Evolutionary conservation across 345 rosid species (phyloP).

Genomic region (Toxicodendron radicans): DNA sequence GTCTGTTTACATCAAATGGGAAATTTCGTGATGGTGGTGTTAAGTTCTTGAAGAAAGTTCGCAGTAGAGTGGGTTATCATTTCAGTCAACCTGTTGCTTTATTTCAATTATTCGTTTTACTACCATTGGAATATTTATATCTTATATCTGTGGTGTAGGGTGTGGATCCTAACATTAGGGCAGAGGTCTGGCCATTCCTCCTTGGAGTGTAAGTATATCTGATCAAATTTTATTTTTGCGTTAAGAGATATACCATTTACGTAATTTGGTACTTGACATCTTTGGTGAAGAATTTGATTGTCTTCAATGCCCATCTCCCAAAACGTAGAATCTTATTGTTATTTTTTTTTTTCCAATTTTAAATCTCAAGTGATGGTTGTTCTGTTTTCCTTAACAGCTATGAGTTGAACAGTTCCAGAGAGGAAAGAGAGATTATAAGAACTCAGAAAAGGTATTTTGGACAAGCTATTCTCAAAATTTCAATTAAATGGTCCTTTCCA

Average conservation of each 20-base stretch:
- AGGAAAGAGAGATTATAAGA: conserved; percentile 67
- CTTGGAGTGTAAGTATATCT: conserved; percentile 87
- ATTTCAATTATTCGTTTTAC: conserved; percentile 11
- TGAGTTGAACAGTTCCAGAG: conserved; percentile 73
- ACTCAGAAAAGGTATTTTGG: conserved; percentile 62
- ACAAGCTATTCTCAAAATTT: conserved; percentile 6
- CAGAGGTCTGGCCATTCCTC: conserved; percentile 97
- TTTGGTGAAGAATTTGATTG: not conserved
- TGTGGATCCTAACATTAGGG: conserved; percentile 79
- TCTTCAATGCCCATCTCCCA: too few relatives aligned
- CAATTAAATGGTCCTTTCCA: conserved; percentile 10
- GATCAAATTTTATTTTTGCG: conserved; percentile 3
- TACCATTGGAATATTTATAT: conserved; percentile 18
- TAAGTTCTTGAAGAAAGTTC: conserved; percentile 81
- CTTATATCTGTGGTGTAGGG: conserved; percentile 53
- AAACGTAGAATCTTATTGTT: too few relatives aligned
- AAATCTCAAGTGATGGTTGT: not conserved
- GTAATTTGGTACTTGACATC: not conserved
- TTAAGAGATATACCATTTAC: not conserved
- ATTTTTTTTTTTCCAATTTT: not conserved
- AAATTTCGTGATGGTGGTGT: conserved; percentile 74
- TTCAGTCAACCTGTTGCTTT: conserved; percentile 10
- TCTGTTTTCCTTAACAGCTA: conserved; percentile 44
- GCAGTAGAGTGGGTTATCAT: conserved; percentile 73
- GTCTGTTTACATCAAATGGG: conserved; percentile 68